Conservation (phyloP, 2,329 filamentous ascomycete species). For the Coniella vitis region DNA sequence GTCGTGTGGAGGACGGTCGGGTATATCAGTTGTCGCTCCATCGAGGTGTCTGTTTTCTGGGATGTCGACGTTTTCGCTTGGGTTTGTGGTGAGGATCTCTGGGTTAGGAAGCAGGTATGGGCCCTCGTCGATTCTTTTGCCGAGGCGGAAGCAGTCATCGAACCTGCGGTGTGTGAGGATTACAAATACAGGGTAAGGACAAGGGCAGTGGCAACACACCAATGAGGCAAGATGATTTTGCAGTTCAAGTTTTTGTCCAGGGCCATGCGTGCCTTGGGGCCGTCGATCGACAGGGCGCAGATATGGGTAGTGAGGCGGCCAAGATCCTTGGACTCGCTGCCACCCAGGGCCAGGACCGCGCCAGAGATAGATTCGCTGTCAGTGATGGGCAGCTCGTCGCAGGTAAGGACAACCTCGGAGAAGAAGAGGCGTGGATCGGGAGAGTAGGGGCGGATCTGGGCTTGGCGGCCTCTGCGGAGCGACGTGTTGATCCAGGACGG, state of each 20-base stretch:
- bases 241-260: constrained; percentile 58
- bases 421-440: constrained; percentile 90
- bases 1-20: constrained; percentile 30
- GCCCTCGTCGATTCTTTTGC: constrained; percentile 79
- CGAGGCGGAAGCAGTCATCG: constrained; percentile 90
- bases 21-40: constrained; percentile 54
- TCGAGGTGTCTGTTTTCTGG: constrained; percentile 54
- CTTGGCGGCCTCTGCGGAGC: constrained; percentile 60
- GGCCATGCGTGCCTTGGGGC: constrained; percentile 62
- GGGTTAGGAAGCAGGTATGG: constrained; percentile 84
- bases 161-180: constrained; percentile 53
- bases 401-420: constrained; percentile 74
- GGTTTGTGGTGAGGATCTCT: constrained; percentile 61
- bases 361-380: constrained; percentile 92
- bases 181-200: too few species aligned
- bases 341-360: constrained; percentile 82
- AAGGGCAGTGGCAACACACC: constrained; percentile 44
- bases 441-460: constrained; percentile 76
- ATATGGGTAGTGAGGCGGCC: constrained; percentile 79
- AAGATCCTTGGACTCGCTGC: constrained; percentile 66
- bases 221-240: constrained; percentile 89
- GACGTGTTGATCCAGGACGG: constrained; percentile 73
- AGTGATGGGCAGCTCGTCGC: constrained; percentile 73
- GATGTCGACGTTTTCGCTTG: constrained; percentile 50
- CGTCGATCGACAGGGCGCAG: constrained; percentile 70